Evolutionary conservation across 78 protist genomes (phyloP).

Genomic region (Dictyostelium discoideum): DNA sequence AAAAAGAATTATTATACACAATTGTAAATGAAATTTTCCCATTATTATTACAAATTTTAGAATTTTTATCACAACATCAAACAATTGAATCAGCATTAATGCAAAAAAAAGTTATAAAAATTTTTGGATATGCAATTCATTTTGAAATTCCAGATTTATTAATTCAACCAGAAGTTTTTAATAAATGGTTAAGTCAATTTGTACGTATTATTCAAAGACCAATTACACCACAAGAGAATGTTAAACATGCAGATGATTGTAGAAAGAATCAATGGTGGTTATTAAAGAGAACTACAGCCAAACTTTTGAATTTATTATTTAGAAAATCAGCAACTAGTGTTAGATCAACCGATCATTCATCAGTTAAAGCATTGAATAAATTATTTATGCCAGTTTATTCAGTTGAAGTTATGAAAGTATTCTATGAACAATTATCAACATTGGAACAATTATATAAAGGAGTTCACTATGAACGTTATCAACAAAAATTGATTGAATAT

Average conservation of each 20-base stretch:
- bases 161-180: slow-evolving; percentile 17
- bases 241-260: not conserved
- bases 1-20: slow-evolving; percentile 2
- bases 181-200: slow-evolving; percentile 50
- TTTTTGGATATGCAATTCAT: slow-evolving; percentile 28
- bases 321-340: not conserved
- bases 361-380: not conserved
- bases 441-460: not conserved
- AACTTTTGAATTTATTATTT: not conserved
- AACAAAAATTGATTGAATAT: slow-evolving; percentile 16
- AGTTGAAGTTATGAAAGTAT: not conserved
- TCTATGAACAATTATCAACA: not conserved
- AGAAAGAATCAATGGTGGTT: slow-evolving; percentile 44
- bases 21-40: slow-evolving; percentile 33
- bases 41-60: slow-evolving; percentile 14
- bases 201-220: slow-evolving; percentile 22
- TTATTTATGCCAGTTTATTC: slow-evolving; percentile 46
- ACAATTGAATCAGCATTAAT: slow-evolving; percentile 31
- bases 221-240: slow-evolving; percentile 6
- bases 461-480: slow-evolving; percentile 22
- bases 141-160: slow-evolving; percentile 42
- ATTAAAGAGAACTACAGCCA: slow-evolving; percentile 26
- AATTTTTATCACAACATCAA: not conserved
- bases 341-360: slow-evolving; percentile 1
- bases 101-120: slow-evolving; percentile 42